phyloP scores from a whole-genome alignment of 805 yeast genomes.

The Candida sakaeoensis region DNA sequence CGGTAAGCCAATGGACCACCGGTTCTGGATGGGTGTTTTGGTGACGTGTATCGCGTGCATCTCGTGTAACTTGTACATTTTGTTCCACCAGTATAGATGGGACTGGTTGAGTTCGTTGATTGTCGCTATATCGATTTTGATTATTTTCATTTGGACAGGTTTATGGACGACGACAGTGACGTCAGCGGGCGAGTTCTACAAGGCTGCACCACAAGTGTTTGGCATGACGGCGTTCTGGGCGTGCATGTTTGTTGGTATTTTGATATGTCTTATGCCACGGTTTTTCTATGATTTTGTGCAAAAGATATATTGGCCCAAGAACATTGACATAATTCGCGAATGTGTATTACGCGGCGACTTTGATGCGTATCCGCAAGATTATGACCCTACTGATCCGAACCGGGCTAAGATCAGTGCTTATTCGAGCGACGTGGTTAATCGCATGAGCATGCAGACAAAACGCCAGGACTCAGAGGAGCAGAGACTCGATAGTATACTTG shows the following conservation, averaged over 20 bases:
- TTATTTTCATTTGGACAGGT: constrained; percentile 76
- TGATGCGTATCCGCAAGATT: constrained; percentile 58
- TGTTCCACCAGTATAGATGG: constrained; percentile 74
- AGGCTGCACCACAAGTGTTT: constrained; percentile 61
- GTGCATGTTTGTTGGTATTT: constrained; percentile 58
- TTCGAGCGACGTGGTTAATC: constrained; percentile 15
- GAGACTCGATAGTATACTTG: constrained; percentile 1
- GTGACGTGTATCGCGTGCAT: constrained; percentile 66
- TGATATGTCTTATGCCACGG: constrained; percentile 65
- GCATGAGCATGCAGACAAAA: constrained; percentile 15
- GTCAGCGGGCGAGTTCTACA: constrained; percentile 54
- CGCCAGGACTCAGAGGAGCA: constrained; percentile 4
- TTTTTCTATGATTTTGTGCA: constrained; percentile 55
- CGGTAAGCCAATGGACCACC: constrained; percentile 63
- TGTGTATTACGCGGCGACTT: constrained; percentile 65
- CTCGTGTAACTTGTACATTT: constrained; percentile 62
- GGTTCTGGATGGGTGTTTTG: constrained; percentile 67
- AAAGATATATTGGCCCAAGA: constrained; percentile 56
- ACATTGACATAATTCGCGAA: constrained; percentile 72
- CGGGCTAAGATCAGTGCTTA: constrained; percentile 51
- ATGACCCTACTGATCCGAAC: constrained; percentile 80
- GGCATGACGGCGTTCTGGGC: constrained; percentile 67
- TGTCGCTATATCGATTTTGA: constrained; percentile 52
- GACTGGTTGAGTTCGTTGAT: constrained; percentile 67
- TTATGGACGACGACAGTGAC: constrained; percentile 59